Percentiles rank a stretch among this genome's conserved stretches.
Conservation (phyloP, 495 filamentous ascomycete genomes). For the Podospora fimiseda region DNA sequence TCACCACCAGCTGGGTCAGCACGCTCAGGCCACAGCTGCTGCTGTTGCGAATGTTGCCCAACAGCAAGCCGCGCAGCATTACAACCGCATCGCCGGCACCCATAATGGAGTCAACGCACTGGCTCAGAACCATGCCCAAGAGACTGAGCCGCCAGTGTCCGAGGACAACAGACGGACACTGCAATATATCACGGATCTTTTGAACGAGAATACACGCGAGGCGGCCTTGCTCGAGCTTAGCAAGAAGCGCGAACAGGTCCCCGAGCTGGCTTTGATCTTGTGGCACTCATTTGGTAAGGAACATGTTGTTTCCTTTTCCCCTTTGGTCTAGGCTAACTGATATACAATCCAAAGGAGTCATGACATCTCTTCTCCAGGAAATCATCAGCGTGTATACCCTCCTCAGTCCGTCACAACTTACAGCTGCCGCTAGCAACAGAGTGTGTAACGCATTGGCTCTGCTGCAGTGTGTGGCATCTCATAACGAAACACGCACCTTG, state of each 20-base stretch:
- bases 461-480: slow-evolving; percentile 94
- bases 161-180: slow-evolving; percentile 92
- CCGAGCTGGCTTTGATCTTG: slow-evolving; percentile 89
- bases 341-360: slow-evolving; percentile 61
- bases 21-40: slow-evolving; percentile 55
- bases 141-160: slow-evolving; percentile 53
- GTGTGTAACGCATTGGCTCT: slow-evolving; percentile 97
- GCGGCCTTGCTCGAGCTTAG: slow-evolving; percentile 90
- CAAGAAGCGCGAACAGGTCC: slow-evolving; percentile 98
- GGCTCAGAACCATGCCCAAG: slow-evolving; percentile 50
- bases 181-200: slow-evolving; percentile 85
- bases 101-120: slow-evolving; percentile 47
- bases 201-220: slow-evolving; percentile 82
- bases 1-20: slow-evolving; percentile 60
- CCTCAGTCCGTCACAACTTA: slow-evolving; percentile 93
- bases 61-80: slow-evolving; percentile 53
- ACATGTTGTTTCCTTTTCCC: background rate
- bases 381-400: slow-evolving; percentile 98
- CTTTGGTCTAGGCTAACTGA: slow-evolving; percentile 2
- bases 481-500: slow-evolving; percentile 88
- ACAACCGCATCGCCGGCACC: slow-evolving; percentile 64
- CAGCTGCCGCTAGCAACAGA: slow-evolving; percentile 90
- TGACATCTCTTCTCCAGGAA: slow-evolving; percentile 95
- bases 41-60: slow-evolving; percentile 63
- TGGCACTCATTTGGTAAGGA: slow-evolving; percentile 96